Evolutionary conservation across 306 rosid genomes (phyloP).

Genomic region (Comarum palustre): DNA sequence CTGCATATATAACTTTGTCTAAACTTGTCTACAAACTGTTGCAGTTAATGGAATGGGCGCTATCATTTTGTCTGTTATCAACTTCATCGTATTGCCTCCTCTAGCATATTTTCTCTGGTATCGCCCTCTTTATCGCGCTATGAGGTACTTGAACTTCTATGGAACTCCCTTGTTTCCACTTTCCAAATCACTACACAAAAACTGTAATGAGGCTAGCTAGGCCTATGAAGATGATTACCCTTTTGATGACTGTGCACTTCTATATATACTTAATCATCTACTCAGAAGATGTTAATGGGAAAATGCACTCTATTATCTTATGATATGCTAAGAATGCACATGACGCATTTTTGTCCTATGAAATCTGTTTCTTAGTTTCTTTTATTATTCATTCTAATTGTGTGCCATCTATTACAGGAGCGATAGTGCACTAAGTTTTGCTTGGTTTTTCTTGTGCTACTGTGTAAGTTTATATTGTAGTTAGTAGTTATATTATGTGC

Average conservation of each 20-base stretch:
- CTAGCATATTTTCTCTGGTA: slow-evolving; percentile 83
- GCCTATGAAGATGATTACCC: slow-evolving; percentile 5
- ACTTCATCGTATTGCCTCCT: slow-evolving; percentile 70
- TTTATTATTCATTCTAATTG: slow-evolving; percentile 15
- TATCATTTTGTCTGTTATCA: slow-evolving; percentile 81
- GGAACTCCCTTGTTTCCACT: slow-evolving; percentile 10
- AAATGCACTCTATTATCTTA: neutral
- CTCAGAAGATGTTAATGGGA: neutral
- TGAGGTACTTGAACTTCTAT: slow-evolving; percentile 50
- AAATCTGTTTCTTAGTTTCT: slow-evolving; percentile 8
- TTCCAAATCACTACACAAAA: slow-evolving; percentile 19
- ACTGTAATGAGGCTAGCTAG: slow-evolving; percentile 19
- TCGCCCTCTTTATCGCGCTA: slow-evolving; percentile 97
- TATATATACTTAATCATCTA: neutral
- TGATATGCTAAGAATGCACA: neutral
- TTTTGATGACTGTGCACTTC: neutral
- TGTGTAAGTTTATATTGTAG: slow-evolving; percentile 36
- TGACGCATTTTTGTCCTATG: neutral
- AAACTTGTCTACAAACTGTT: slow-evolving; percentile 26
- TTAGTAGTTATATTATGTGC: slow-evolving; percentile 20
- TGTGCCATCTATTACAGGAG: slow-evolving; percentile 58
- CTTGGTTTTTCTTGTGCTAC: slow-evolving; percentile 79
- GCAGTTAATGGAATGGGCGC: slow-evolving; percentile 54
- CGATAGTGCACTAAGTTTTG: slow-evolving; percentile 90
- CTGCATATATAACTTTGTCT: slow-evolving; percentile 18